Evolutionary conservation across 331 rosid genomes (phyloP).

Genomic region (Cydonia oblonga): DNA sequence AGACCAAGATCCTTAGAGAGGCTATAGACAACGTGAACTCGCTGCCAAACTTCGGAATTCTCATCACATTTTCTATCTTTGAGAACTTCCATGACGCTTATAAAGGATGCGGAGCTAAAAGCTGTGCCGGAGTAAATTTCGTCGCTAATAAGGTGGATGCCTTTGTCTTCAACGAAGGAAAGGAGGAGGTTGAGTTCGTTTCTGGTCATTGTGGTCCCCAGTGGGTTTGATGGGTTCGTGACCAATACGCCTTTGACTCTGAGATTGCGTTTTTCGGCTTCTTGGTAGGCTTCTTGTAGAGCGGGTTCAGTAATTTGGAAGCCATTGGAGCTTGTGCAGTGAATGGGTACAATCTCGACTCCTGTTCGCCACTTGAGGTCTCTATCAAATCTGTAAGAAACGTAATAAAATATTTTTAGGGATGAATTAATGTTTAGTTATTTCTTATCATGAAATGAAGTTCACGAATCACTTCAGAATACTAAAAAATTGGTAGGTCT

Average conservation of each 20-base stretch:
- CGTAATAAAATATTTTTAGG: constrained; percentile 22
- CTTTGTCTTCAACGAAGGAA: constrained; percentile 44
- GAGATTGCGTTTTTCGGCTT: constrained; percentile 46
- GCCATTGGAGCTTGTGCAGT: constrained; percentile 71
- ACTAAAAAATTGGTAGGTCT: background rate
- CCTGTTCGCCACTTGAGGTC: constrained; percentile 94
- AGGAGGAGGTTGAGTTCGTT: constrained; percentile 53
- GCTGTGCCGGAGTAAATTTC: constrained; percentile 94
- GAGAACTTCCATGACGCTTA: constrained; percentile 69
- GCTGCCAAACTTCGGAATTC: constrained; percentile 23
- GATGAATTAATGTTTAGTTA: background rate
- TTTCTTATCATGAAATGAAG: background rate
- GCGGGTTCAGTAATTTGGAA: constrained; percentile 72
- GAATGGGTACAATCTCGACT: constrained; percentile 84
- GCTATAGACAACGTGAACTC: constrained; percentile 76
- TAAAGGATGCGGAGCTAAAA: constrained; percentile 48
- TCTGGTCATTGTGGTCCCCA: constrained; percentile 69
- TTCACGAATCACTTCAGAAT: background rate
- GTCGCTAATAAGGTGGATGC: constrained; percentile 80
- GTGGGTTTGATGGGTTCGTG: constrained; percentile 93
- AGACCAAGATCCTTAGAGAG: constrained; percentile 89
- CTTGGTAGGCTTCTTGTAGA: constrained; percentile 48
- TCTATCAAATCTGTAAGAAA: constrained; percentile 65
- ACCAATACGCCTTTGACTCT: constrained; percentile 81
- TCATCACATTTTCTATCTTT: constrained; percentile 30